Evolutionary conservation across 345 rosid species (phyloP), one percentile per base, ranked within the genome.

Genomic region (Aegle marmelos): DNA sequence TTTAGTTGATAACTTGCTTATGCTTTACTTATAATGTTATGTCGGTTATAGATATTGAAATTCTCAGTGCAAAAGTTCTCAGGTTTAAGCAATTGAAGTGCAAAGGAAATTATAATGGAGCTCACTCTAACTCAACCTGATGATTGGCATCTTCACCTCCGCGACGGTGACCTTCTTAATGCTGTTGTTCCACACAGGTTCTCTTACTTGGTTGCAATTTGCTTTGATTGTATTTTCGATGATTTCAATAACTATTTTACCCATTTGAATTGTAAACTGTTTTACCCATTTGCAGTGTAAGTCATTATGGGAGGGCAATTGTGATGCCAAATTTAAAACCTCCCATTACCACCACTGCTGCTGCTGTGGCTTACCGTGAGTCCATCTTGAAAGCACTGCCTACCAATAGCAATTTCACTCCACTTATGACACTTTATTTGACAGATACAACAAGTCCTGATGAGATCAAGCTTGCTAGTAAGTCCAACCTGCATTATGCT

Each of bases 321-420:
- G 92, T 94, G 78, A 94, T 92, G 99, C 98, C 99, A 3, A 95
- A 95, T 88, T 82, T 95, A 90, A 94, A 87, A 78, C 97, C 96
- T 68, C 94, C 96, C n/a, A 68, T 95, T 80, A 90, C 92, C 6
- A 85, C 98, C 13, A 89, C 98, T 17, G 80, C 87, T 50, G 94
- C 92, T 73, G 97, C 97, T 54, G 72, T 90, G 75, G 84, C 92
- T 71, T 91, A 92, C 79, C 88, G 87, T 7, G 87, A 90, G 63
- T 82, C 88, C 34, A 91, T 92, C 79, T 33, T 91, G 88, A 86
- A 90, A 82, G 87, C 90, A 34, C 50, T 90, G 84, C 97, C 98
- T 13, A 48, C 76, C 37, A 72, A 79, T 62, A 84, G 87, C 65
- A 81, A 81, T 86, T 96, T 96, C 80, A 87, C 81, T 84, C 99